Base-by-base conservation (phyloP, 306 rosid genomes). In the Cucumis melo region DNA sequence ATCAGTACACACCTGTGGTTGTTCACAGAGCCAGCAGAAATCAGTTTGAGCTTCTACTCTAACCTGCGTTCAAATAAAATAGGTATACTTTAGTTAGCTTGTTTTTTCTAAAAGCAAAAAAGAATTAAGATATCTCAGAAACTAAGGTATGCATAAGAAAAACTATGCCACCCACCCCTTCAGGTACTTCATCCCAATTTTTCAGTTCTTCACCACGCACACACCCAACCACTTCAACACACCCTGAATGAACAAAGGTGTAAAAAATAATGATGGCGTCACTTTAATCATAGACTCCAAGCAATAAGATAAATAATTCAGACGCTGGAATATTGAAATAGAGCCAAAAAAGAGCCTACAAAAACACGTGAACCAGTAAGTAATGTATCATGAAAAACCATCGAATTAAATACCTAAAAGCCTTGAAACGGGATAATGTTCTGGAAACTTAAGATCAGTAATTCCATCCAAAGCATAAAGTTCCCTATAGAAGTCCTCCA, bases 1-100 rank as follows among this genome's bases (percentile, higher is more conserved):
- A 50, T 58, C 17, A 78, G 3, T 59, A 59, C 78, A 72, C 55
- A 92, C 99, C 90, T 89, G 99, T 61, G 97, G 96, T 55, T 67
- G 89, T 81, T 94, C 96, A 79, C 99, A 94, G 73, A 94, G 86
- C 99, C 97, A 94, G 78, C 96, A 92, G 77, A 81, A 85, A 82
- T 90, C 91, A 54, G 96, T 92, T 77, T 67, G 96, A 54, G 94
- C 96, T 86, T 92, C 99, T 60, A 92, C 68, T 82, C 99, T 83
- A 81, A 92, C 96, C 99, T 94, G 88, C 66, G 39, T 3, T 58
- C 58, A 48, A 11, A 68, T n/a, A 8, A 64, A 76, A 87, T 80
- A 21, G 34, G 29, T 56, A 10, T 23, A 7, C 54, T 79, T 42
- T 83, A 62, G 54, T 42, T 72, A 51, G 36, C 1, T 11, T 34